Percentiles rank a stretch among this genome's conserved stretches.
These are phyloP conservation scores for Aristolochia fimbriata DNA, from an alignment of 164 flowering plant species.

Conservation along the genomic window DNA sequence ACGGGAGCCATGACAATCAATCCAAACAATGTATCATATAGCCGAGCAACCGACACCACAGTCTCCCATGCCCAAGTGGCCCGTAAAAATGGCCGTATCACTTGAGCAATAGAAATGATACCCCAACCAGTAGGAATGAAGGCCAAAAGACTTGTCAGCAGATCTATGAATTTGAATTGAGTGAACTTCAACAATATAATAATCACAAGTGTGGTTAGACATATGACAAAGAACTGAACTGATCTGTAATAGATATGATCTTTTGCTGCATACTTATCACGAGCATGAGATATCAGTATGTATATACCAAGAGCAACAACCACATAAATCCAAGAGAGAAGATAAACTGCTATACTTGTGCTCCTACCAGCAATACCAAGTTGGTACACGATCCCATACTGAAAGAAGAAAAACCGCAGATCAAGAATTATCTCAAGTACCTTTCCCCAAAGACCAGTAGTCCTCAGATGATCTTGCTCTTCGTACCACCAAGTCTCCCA, in stretches of 20 bases:
- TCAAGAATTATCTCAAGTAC: conserved; percentile 73
- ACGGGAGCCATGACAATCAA: conserved; percentile 75
- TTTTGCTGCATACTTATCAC: conserved; percentile 62
- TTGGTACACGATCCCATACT: conserved; percentile 81
- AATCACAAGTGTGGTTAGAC: conserved; percentile 39
- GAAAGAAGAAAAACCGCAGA: conserved; percentile 94
- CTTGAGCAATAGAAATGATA: conserved; percentile 65
- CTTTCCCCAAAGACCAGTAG: conserved; percentile 93
- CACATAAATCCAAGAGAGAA: conserved; percentile 72
- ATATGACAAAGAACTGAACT: conserved; percentile 50
- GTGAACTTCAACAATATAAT: conserved; percentile 53
- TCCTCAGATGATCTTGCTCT: conserved; percentile 75
- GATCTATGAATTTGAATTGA: conserved; percentile 34
- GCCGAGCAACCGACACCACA: conserved; percentile 70
- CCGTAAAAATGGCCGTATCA: conserved; percentile 68
- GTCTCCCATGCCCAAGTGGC: conserved; percentile 72
- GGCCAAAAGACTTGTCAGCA: conserved; percentile 60
- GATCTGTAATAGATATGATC: conserved; percentile 70
- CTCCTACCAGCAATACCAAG: conserved; percentile 39
- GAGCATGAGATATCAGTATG: conserved; percentile 47
- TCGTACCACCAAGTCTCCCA: conserved; percentile 99
- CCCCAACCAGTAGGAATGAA: conserved; percentile 98
- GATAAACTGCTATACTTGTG: conserved; percentile 67
- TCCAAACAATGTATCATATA: conserved; percentile 74
- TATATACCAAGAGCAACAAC: conserved; percentile 50